These are phyloP conservation scores for Pseudogymnoascus sp. DNA, from an alignment of 2,329 filamentous ascomycete species.

Conservation along the genomic window DNA sequence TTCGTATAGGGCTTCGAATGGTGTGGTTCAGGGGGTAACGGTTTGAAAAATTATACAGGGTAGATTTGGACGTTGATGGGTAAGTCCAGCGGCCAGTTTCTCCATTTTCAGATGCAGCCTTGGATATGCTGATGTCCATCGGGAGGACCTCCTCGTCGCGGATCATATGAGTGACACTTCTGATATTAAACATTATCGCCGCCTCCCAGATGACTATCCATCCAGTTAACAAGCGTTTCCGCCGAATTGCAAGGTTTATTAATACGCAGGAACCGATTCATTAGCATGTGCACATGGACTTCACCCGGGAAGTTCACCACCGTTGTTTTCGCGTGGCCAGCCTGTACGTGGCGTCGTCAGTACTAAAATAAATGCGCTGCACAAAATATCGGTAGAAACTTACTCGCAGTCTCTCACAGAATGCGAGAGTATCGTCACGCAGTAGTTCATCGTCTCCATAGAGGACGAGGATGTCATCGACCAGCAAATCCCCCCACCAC, in stretches of 20 bases:
- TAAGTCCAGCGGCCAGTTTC: background rate
- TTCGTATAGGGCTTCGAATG: too few relatives aligned
- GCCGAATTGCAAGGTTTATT: background rate
- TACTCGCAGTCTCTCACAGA: constrained; percentile 31
- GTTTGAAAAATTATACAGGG: too few relatives aligned
- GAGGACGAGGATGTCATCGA: constrained; percentile 44
- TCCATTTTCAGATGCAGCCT: background rate
- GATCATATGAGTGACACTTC: too few relatives aligned
- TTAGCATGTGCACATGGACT: background rate
- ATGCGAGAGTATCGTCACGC: constrained; percentile 46
- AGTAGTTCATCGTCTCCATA: constrained; percentile 50
- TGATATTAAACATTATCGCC: background rate
- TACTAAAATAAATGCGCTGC: background rate
- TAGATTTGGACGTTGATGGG: background rate
- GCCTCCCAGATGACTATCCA: background rate
- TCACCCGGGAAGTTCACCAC: background rate
- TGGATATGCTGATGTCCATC: background rate
- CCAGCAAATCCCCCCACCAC: constrained; percentile 47
- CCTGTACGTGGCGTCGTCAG: background rate
- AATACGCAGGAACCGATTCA: background rate
- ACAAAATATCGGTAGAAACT: background rate
- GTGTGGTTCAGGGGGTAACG: too few relatives aligned
- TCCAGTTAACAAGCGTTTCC: background rate
- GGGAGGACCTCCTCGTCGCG: too few relatives aligned
- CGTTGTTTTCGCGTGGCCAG: background rate